These are phyloP conservation scores for Beauveria sp. DNA, from an alignment of 2,329 filamentous ascomycete genomes.

Conservation along the genomic window DNA sequence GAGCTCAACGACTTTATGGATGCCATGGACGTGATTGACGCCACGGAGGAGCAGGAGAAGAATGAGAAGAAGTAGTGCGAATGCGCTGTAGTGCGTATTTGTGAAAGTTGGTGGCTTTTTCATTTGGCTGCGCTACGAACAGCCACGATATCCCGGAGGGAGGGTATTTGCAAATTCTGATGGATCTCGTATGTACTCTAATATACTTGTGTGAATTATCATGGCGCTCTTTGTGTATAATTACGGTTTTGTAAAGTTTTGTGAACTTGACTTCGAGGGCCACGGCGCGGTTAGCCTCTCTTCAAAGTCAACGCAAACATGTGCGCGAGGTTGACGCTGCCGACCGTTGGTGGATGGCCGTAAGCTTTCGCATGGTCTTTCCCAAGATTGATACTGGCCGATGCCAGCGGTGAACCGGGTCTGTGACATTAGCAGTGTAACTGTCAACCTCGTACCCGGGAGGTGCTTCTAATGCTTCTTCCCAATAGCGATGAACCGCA, in stretches of 20 bases:
- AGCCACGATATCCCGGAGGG: background rate
- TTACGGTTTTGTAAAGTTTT: background rate
- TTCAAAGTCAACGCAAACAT: too few species aligned
- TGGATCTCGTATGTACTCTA: background rate
- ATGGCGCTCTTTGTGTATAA: background rate
- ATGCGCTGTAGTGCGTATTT: background rate
- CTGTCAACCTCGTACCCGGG: too few species aligned
- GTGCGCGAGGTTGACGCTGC: too few species aligned
- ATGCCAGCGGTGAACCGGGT: too few species aligned
- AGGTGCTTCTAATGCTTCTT: too few species aligned
- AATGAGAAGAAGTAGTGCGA: background rate
- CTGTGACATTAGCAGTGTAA: too few species aligned
- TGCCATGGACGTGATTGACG: conserved; percentile 10
- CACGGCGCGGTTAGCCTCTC: too few species aligned
- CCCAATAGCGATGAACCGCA: too few species aligned
- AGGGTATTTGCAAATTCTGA: background rate
- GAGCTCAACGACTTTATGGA: conserved; percentile 17
- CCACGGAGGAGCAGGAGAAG: background rate
- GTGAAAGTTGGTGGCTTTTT: background rate
- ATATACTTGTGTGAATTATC: background rate
- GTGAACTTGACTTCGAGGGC: too few species aligned
- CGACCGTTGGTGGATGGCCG: too few species aligned
- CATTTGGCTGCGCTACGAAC: background rate
- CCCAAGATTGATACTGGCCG: too few species aligned
- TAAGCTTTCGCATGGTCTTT: too few species aligned